Evolutionary conservation across 257 asterid genomes (phyloP).

Genomic region (Pogostemon cablin): DNA sequence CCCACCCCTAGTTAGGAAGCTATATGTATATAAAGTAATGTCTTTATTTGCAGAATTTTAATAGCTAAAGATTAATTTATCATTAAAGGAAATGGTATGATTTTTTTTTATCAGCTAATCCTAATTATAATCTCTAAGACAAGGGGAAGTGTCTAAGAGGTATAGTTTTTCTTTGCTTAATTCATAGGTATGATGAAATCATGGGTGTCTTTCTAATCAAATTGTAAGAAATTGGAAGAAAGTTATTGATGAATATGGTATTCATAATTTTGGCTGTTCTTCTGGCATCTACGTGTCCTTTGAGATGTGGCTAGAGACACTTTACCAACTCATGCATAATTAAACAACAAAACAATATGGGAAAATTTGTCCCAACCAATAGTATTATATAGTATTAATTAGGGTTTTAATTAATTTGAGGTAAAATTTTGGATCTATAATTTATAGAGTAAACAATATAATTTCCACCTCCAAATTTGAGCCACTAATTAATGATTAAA

Average conservation of each 20-base stretch:
- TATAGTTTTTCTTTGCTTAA: constrained; percentile 28
- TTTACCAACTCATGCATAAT: constrained; percentile 46
- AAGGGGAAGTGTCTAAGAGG: constrained; percentile 28
- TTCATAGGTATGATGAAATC: constrained; percentile 53
- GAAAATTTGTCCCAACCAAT: no score
- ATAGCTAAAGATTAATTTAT: no score
- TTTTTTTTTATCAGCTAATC: no score
- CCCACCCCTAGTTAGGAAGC: no score
- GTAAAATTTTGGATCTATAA: constrained; percentile 17
- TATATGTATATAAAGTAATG: no score
- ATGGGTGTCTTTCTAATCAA: constrained; percentile 56
- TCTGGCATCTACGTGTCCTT: constrained; percentile 51
- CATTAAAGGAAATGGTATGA: no score
- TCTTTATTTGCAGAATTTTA: no score
- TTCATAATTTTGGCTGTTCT: constrained; percentile 45
- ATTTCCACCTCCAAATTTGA: constrained; percentile 29
- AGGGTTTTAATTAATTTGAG: background rate
- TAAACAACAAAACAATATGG: constrained; percentile 19
- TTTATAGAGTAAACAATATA: background rate
- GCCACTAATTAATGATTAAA: constrained; percentile 30
- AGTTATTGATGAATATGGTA: constrained; percentile 33
- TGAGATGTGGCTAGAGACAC: constrained; percentile 54
- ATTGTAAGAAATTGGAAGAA: constrained; percentile 37
- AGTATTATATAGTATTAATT: no score
- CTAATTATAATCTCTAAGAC: constrained; percentile 1